Percentiles rank a stretch among this genome's conserved stretches.
Evolutionary conservation across 176 grass and related monocot genomes (phyloP).

Genomic region (Lolium perenne): DNA sequence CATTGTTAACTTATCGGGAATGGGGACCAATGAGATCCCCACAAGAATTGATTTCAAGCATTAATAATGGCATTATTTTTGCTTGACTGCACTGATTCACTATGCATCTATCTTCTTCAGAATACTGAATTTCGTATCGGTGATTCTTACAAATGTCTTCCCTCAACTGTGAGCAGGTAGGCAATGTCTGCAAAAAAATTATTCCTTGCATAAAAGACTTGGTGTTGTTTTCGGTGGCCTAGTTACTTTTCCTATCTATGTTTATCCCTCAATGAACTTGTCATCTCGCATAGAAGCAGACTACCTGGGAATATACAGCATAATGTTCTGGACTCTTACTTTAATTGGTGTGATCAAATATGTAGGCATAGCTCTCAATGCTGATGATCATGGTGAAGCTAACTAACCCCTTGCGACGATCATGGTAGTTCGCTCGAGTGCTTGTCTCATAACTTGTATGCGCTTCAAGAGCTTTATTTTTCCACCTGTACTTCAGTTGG

Average conservation of each 20-base stretch:
- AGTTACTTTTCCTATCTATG: conserved; percentile 83
- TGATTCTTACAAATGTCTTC: conserved; percentile 23
- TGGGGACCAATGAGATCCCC: neutral
- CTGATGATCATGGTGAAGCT: conserved; percentile 93
- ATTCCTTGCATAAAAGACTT: conserved; percentile 70
- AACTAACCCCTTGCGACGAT: neutral
- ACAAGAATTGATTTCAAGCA: neutral
- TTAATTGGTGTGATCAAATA: conserved; percentile 85
- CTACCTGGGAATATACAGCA: conserved; percentile 86
- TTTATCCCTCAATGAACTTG: conserved; percentile 91
- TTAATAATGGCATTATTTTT: neutral
- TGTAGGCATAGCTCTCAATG: conserved; percentile 77
- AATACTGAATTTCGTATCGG: conserved; percentile 10
- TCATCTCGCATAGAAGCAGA: conserved; percentile 62
- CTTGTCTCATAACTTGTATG: no score
- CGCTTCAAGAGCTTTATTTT: no score
- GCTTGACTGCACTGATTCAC: conserved; percentile 25
- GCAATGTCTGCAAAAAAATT: conserved; percentile 51
- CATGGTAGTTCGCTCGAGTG: no score
- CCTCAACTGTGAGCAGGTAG: conserved; percentile 33
- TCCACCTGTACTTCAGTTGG: no score
- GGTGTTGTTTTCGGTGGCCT: conserved; percentile 88
- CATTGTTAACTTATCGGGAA: neutral
- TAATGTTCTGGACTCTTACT: conserved; percentile 94
- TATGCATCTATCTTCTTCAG: conserved; percentile 17